Percentiles rank a stretch among this genome's conserved stretches.
phyloP scores from a whole-genome alignment of 169 alveolate genomes.

The Plasmodium falciparum region DNA sequence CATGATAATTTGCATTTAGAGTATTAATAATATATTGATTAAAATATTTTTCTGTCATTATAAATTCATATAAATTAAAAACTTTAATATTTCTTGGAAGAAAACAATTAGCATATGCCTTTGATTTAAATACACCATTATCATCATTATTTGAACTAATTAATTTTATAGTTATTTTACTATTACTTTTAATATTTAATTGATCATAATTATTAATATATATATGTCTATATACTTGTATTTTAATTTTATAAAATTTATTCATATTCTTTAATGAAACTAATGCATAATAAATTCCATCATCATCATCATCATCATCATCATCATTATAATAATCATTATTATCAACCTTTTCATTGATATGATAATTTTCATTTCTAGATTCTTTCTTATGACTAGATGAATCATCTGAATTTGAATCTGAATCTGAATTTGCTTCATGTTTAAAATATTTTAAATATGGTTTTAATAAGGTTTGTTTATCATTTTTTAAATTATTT shows the following conservation, averaged over 20 bases:
- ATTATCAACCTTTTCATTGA: slow-evolving; percentile 73
- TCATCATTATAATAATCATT: slow-evolving; percentile 68
- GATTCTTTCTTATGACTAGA: slow-evolving; percentile 4
- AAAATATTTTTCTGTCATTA: slow-evolving; percentile 78
- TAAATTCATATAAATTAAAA: slow-evolving; percentile 77
- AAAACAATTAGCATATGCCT: slow-evolving; percentile 74
- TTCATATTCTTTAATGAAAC: slow-evolving; percentile 78
- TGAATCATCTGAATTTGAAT: slow-evolving; percentile 15
- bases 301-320: slow-evolving; percentile 79
- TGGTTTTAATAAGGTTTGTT: slow-evolving; percentile 51
- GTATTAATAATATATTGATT: slow-evolving; percentile 78
- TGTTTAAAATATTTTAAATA: slow-evolving; percentile 56
- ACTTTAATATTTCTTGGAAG: slow-evolving; percentile 77
- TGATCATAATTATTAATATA: slow-evolving; percentile 68
- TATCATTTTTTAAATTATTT: slow-evolving; percentile 15
- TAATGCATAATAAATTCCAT: slow-evolving; percentile 75
- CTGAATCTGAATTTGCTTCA: slow-evolving; percentile 50
- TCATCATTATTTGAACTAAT: slow-evolving; percentile 76
- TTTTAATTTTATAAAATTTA: slow-evolving; percentile 65
- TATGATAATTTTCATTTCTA: slow-evolving; percentile 71
- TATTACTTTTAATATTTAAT: slow-evolving; percentile 76
- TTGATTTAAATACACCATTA: slow-evolving; percentile 71
- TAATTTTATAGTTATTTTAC: slow-evolving; percentile 77
- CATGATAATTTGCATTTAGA: slow-evolving; percentile 78
- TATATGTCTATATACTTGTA: slow-evolving; percentile 65